Evolutionary conservation across 805 yeast species (phyloP).

Genomic region (Kuraishia borneana): DNA sequence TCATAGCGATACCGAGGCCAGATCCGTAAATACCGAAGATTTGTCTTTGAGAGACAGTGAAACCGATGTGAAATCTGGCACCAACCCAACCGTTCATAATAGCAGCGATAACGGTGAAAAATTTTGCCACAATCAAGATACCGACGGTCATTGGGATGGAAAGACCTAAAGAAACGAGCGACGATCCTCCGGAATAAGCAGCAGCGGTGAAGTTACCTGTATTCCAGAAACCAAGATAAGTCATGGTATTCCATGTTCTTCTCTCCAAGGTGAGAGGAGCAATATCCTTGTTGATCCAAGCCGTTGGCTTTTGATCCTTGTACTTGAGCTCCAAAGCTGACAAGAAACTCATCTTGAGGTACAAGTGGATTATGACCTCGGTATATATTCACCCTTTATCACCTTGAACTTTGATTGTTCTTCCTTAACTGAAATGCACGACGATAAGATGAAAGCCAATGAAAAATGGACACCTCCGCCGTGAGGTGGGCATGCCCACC

Average conservation of each 20-base stretch:
- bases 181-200: constrained; percentile 29
- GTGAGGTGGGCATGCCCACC: too few species aligned
- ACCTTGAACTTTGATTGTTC: too few species aligned
- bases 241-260: constrained; percentile 33
- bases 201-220: constrained; percentile 14
- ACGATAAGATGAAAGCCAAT: too few species aligned
- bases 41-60: constrained; percentile 29
- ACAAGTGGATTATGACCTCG: too few species aligned
- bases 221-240: constrained; percentile 30
- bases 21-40: constrained; percentile 37
- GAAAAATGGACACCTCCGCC: too few species aligned
- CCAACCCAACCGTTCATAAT: constrained; percentile 37
- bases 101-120: constrained; percentile 30
- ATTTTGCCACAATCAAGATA: constrained; percentile 32
- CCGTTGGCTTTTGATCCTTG: neutral
- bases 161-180: constrained; percentile 32
- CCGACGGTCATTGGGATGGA: constrained; percentile 33
- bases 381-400: too few species aligned
- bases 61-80: constrained; percentile 38
- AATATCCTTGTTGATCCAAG: constrained; percentile 16
- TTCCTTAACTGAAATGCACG: too few species aligned
- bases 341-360: too few species aligned
- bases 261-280: constrained; percentile 31
- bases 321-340: neutral
- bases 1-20: constrained; percentile 27